A percentile compares a stretch with the other conserved stretches of the same genome.
Evolutionary conservation across 1,284 basidiomycete genomes (phyloP).

Genomic region (Tilletia setariae): DNA sequence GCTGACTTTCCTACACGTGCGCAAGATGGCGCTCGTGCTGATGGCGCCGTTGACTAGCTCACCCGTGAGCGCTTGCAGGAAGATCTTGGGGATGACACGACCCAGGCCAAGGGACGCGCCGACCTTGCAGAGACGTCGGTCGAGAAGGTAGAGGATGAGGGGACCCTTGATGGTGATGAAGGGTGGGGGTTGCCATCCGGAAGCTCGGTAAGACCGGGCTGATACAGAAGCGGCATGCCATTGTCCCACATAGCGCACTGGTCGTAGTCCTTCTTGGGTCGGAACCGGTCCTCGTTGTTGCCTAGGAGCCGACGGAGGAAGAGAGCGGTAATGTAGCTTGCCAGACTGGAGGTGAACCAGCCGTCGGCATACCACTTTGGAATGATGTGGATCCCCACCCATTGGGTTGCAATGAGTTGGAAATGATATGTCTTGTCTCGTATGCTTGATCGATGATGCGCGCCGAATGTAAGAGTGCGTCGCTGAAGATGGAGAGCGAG

Average conservation of each 20-base stretch:
- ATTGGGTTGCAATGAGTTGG: constrained; percentile 84
- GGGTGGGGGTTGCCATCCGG: constrained; percentile 44
- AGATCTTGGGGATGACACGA: constrained; percentile 89
- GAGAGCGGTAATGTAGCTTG: constrained; percentile 82
- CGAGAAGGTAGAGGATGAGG: constrained; percentile 89
- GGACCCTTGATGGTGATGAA: constrained; percentile 96
- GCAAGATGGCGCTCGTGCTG: constrained; percentile 83
- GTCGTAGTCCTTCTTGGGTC: constrained; percentile 93
- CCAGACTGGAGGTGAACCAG: constrained; percentile 92
- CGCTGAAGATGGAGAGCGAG: constrained; percentile 74
- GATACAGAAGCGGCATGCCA: constrained; percentile 86
- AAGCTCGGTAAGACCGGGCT: constrained; percentile 76
- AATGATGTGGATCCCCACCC: constrained; percentile 95
- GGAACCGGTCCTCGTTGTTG: constrained; percentile 95
- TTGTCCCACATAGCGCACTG: constrained; percentile 85
- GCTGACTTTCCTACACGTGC: constrained; percentile 89
- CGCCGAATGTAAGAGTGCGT: constrained; percentile 80
- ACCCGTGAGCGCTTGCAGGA: constrained; percentile 87
- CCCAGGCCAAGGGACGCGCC: constrained; percentile 91
- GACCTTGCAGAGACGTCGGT: constrained; percentile 86
- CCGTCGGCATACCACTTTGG: constrained; percentile 90
- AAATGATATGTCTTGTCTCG: constrained; percentile 80
- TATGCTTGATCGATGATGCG: constrained; percentile 90
- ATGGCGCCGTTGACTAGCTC: constrained; percentile 75
- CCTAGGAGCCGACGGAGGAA: constrained; percentile 85